These are phyloP conservation scores for Coemansia erecta DNA, from an alignment of 192 early-diverging fungal genomes.

Conservation along the genomic window DNA sequence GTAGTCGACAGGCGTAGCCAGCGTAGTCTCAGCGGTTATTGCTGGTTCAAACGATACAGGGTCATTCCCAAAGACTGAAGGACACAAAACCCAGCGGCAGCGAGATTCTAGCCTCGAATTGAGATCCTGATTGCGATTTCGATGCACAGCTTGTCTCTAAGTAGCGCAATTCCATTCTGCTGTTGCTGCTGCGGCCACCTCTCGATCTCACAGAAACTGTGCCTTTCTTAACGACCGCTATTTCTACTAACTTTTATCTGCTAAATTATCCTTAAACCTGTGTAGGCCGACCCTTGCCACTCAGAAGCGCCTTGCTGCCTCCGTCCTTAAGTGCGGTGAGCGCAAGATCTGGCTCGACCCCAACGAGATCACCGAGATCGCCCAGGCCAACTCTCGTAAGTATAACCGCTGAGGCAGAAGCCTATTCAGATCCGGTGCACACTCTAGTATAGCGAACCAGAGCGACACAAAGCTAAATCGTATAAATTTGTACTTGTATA, in stretches of 20 bases:
- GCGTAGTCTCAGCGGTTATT: too few species aligned
- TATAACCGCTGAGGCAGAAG: conserved; percentile 13
- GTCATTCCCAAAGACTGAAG: too few species aligned
- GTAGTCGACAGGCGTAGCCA: too few species aligned
- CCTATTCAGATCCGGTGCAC: not conserved
- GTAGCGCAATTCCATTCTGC: too few species aligned
- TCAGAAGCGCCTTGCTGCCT: conserved; percentile 96
- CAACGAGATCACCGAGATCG: conserved; percentile 90
- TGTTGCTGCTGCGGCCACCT: too few species aligned
- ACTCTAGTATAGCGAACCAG: not conserved
- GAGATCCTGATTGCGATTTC: too few species aligned
- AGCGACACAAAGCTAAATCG: not conserved
- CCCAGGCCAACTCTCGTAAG: conserved; percentile 97
- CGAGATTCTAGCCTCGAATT: too few species aligned
- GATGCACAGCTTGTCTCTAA: too few species aligned
- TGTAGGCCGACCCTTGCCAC: conserved; percentile 70
- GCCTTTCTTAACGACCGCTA: too few species aligned
- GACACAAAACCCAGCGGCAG: too few species aligned
- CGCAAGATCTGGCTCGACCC: conserved; percentile 99
- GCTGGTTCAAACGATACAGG: too few species aligned
- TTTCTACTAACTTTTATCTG: not conserved
- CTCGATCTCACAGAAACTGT: too few species aligned
- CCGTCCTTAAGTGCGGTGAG: conserved; percentile 96
- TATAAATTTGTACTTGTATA: not conserved
- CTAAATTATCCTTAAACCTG: not conserved